A percentile compares a stretch with the other conserved stretches of the same genome.
phyloP scores from a whole-genome alignment of 208 protist genomes.

The Jaenimonas drosophilae region DNA sequence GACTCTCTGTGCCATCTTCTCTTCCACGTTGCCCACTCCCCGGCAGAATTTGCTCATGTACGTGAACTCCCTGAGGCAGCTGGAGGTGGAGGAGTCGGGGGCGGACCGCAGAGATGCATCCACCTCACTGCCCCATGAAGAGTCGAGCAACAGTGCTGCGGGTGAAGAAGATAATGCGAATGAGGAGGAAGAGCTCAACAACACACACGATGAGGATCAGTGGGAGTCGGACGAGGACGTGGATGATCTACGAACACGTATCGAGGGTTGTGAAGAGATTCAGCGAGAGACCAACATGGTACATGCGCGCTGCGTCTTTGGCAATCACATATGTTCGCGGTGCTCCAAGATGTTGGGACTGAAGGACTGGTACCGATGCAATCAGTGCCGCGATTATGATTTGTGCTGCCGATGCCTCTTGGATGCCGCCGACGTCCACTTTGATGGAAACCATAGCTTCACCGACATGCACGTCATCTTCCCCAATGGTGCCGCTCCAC shows the following conservation, averaged over 20 bases:
- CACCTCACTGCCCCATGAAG: slow-evolving; percentile 6
- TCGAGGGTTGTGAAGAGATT: slow-evolving; percentile 17
- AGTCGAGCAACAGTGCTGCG: background rate
- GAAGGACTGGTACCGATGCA: slow-evolving; percentile 78
- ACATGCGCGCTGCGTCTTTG: slow-evolving; percentile 14
- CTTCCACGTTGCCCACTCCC: slow-evolving; percentile 24
- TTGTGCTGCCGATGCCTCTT: slow-evolving; percentile 62
- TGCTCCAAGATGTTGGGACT: slow-evolving; percentile 28
- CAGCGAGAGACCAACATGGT: slow-evolving; percentile 17
- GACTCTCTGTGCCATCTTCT: slow-evolving; percentile 29
- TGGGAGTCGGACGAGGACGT: background rate
- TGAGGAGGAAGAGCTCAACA: slow-evolving; percentile 17
- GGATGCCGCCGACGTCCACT: slow-evolving; percentile 26
- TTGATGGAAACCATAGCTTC: slow-evolving; percentile 37
- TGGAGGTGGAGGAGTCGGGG: slow-evolving; percentile 8
- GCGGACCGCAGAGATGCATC: background rate
- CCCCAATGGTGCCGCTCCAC: slow-evolving; percentile 3
- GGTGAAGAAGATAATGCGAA: slow-evolving; percentile 10
- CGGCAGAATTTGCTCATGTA: slow-evolving; percentile 19
- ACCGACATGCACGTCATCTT: slow-evolving; percentile 58
- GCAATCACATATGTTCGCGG: slow-evolving; percentile 46
- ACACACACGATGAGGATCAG: slow-evolving; percentile 21
- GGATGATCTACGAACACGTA: slow-evolving; percentile 11
- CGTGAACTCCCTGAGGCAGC: slow-evolving; percentile 13
- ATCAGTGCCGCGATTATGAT: slow-evolving; percentile 63